Evolutionary conservation across 1,284 basidiomycete genomes (phyloP).

Genomic region (Cutaneotrichosporon sp.): DNA sequence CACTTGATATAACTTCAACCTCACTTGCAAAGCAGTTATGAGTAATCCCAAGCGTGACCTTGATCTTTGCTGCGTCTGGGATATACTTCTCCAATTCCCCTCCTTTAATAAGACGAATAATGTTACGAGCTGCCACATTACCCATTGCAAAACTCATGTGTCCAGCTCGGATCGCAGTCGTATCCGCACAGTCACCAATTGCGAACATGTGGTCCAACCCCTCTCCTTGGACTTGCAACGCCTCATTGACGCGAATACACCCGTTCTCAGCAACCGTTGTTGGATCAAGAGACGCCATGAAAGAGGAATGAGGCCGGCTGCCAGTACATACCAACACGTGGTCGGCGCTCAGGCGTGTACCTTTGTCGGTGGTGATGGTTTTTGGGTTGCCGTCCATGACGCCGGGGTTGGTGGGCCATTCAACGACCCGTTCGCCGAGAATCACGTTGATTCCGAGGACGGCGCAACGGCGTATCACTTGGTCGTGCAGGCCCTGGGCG

Average conservation of each 20-base stretch:
- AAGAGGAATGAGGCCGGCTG: conserved; percentile 65
- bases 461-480: conserved; percentile 44
- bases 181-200: conserved; percentile 54
- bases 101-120: conserved; percentile 44
- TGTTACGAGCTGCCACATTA: conserved; percentile 48
- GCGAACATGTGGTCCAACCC: conserved; percentile 48
- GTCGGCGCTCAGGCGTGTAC: conserved; percentile 64
- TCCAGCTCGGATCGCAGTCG: conserved; percentile 59
- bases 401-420: conserved; percentile 44
- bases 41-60: conserved; percentile 62
- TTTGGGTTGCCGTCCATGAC: conserved; percentile 39
- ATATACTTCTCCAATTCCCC: conserved; percentile 59
- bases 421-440: conserved; percentile 51
- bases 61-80: conserved; percentile 60
- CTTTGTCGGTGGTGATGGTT: conserved; percentile 60
- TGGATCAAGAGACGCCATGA: conserved; percentile 54
- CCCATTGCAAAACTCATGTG: conserved; percentile 67
- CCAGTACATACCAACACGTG: conserved; percentile 73
- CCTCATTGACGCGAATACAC: conserved; percentile 59
- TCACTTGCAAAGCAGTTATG: conserved; percentile 57
- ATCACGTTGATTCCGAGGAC: conserved; percentile 53
- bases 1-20: conserved; percentile 55
- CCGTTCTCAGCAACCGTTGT: conserved; percentile 56
- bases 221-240: conserved; percentile 57
- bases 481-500: conserved; percentile 51